Evolutionary conservation across 1,284 basidiomycete genomes (phyloP).

Genomic region (Coniferiporia weirii): DNA sequence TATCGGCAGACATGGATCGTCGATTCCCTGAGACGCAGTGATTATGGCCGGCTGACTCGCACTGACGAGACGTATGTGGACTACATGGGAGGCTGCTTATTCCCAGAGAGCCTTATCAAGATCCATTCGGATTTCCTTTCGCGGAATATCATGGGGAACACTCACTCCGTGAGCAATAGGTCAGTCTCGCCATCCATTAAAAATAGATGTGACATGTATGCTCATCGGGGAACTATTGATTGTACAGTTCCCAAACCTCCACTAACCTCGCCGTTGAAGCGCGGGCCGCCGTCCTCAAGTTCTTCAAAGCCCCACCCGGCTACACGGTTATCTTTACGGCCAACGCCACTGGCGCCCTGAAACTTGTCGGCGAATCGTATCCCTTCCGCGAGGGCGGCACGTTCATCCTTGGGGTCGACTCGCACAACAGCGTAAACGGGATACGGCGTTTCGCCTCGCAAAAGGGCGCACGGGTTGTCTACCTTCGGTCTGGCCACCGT

Average conservation of each 20-base stretch:
- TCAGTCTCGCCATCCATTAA: conserved; percentile 28
- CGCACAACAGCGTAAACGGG: conserved; percentile 82
- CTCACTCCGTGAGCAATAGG: conserved; percentile 77
- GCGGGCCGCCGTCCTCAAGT: conserved; percentile 60
- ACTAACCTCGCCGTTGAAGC: conserved; percentile 61
- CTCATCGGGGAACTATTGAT: conserved; percentile 11
- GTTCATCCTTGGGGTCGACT: conserved; percentile 66
- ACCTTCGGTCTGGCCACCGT: conserved; percentile 56
- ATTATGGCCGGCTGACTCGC: conserved; percentile 59
- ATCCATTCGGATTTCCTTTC: conserved; percentile 65
- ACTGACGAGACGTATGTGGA: conserved; percentile 71
- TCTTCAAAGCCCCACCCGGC: conserved; percentile 65
- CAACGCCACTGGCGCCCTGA: conserved; percentile 74
- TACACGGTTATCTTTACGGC: conserved; percentile 80
- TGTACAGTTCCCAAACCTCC: conserved; percentile 61
- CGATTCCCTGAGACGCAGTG: conserved; percentile 64
- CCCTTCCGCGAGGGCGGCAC: conserved; percentile 53
- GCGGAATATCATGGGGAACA: conserved; percentile 67
- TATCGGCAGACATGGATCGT: conserved; percentile 40
- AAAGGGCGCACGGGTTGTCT: conserved; percentile 51
- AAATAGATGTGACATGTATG: background rate
- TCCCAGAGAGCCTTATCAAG: conserved; percentile 68
- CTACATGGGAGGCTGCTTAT: conserved; percentile 76
- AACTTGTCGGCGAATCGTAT: conserved; percentile 76
- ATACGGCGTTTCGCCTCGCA: conserved; percentile 64